phyloP scores from a whole-genome alignment of 495 filamentous ascomycete genomes.

The Daldinia loculata region DNA sequence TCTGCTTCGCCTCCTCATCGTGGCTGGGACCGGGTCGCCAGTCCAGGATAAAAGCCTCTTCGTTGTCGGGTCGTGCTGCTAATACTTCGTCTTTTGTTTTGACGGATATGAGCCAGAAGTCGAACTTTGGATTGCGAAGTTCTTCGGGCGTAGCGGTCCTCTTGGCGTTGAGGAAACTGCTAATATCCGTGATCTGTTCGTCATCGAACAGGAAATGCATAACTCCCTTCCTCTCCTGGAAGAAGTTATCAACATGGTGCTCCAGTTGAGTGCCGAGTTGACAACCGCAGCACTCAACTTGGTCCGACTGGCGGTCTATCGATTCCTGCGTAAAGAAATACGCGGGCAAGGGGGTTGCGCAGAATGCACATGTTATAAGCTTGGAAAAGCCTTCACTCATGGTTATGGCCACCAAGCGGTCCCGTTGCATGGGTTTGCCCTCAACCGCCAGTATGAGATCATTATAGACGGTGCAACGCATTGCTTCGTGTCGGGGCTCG shows the following conservation, averaged over 20 bases:
- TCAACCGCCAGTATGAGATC: slow-evolving; percentile 35
- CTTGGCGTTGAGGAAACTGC: not conserved
- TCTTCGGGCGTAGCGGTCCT: not conserved
- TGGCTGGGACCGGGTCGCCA: not conserved
- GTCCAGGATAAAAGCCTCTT: slow-evolving; percentile 2
- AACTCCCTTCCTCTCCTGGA: slow-evolving; percentile 6
- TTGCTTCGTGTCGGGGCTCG: not conserved
- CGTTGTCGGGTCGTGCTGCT: not conserved
- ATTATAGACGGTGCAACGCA: slow-evolving; percentile 20
- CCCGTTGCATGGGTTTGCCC: slow-evolving; percentile 7
- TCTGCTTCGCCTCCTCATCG: not conserved
- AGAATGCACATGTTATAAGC: slow-evolving; percentile 14
- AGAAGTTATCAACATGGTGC: slow-evolving; percentile 12
- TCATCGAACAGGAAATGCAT: not conserved
- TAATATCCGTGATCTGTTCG: not conserved
- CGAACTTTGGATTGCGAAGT: not conserved
- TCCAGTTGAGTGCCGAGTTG: not conserved
- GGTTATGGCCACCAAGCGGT: not conserved
- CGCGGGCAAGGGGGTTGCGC: slow-evolving; percentile 8
- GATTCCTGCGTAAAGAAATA: slow-evolving; percentile 26
- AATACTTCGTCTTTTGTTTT: not conserved
- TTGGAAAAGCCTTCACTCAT: not conserved
- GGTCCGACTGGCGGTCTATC: not conserved
- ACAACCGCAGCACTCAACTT: slow-evolving; percentile 30
- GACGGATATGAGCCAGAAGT: slow-evolving; percentile 14